A percentile compares a stretch with the other conserved stretches of the same genome.
Conservation (phyloP, 169 alveolate genomes). For the Eimeria falciformis region DNA sequence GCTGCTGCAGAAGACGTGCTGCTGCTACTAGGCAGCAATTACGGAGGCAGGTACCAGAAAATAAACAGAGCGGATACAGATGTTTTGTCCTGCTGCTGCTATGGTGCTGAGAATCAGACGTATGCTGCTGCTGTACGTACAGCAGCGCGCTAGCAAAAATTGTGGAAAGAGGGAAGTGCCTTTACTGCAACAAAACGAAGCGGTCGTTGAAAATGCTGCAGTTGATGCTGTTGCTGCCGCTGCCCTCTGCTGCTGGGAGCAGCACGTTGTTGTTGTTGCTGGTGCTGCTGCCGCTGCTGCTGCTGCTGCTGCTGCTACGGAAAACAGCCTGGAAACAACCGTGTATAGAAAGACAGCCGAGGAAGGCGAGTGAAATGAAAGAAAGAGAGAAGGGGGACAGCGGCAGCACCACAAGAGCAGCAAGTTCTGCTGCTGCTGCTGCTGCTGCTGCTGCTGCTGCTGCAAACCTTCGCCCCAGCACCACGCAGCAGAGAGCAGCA, state of each 20-base stretch:
- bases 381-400: neutral
- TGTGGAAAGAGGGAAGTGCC: neutral
- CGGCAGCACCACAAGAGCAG: conserved; percentile 58
- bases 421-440: conserved; percentile 23
- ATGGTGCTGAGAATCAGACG: conserved; percentile 11
- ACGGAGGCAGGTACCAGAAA: neutral
- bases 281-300: conserved; percentile 57
- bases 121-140: conserved; percentile 11
- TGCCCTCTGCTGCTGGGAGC: neutral
- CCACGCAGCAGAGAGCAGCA: conserved; percentile 44
- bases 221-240: conserved; percentile 52
- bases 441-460: conserved; percentile 4
- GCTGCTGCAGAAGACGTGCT: too few relatives aligned
- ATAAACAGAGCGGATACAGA: neutral
- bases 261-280: conserved; percentile 20
- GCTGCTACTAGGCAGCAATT: neutral
- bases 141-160: conserved; percentile 7
- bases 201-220: neutral
- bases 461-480: neutral
- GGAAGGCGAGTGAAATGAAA: conserved; percentile 3
- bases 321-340: neutral
- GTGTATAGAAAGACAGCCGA: conserved; percentile 17
- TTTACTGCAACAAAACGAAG: neutral
- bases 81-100: neutral
- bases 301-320: conserved; percentile 44